Evolutionary conservation across 2,329 filamentous ascomycete genomes (phyloP), one percentile per base, ranked within the genome.

Genomic region (Pseudogymnoascus sp.): DNA sequence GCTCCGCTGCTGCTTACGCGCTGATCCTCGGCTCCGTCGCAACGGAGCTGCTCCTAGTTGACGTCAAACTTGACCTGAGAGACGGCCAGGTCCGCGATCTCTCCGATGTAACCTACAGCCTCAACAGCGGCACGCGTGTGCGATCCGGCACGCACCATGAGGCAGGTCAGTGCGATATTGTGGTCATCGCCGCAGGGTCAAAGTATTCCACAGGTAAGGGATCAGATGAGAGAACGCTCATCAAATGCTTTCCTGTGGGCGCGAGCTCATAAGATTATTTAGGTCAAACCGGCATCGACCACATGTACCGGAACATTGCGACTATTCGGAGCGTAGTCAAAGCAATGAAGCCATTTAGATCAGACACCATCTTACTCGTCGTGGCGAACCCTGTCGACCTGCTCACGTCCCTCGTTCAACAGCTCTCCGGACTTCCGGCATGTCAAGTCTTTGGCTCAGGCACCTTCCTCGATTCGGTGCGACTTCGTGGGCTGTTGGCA

Each of bases 371-470:
- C 31, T 68, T 84, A 0, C 71, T 84, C 0, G 71, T 84, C 1
- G 80, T 84, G 3, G 77, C 82, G 2, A 83, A 84, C 68, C 82
- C 82, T 0, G 81, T 84, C 19, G 82, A 84, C 67, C 73, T 84
- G 28, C 72, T 84, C 35, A 83, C 82, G 1, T 77, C 78, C 53
- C 76, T 83, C 60, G 79, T 78, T 3, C 76, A 77, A 33, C 73
- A 78, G 53, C 70, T 81, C 14, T 79, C 79, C 0, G 77, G 79
- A 1, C 73, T 84, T 1, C 81, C 81, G 0, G 68, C 74, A 38
- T 70, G 67, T 8, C 82, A 83, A 65, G 81, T 84, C 11, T 68
- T 84, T 24, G 82, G 82, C 0, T 79, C 78, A 3, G 82, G 82
- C 10, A 84, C 82, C 0, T 80, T 78, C 66, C 74, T 84, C 3